Base-by-base conservation (phyloP, 2,329 filamentous ascomycete genomes). In the Botryotinia convoluta region DNA sequence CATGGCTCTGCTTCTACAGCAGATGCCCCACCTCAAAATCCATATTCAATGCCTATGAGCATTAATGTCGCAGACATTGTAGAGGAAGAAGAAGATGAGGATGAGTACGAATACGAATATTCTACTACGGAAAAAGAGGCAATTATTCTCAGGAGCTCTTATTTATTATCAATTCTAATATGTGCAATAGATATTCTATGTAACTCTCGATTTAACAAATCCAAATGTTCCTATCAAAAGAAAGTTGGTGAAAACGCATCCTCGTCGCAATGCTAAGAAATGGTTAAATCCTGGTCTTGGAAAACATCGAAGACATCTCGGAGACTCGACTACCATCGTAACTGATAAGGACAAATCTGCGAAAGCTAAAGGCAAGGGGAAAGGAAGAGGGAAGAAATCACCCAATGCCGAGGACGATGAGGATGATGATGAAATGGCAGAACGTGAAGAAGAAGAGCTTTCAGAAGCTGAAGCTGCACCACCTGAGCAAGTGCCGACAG, bases 21-120 rank as follows among this genome's bases (percentile, higher is more conserved):
- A 44, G 64, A 65, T 76, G 75, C 75, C 76, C 77, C 76, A 61
- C 77, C 74, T 74, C 62, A 72, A 61, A 54, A 76, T 63, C 37
- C 57, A 51, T 39, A 72, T 54, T 51, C 61, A 48, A 45, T 62
- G 54, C 39, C 72, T 65, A 75, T 74, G 63, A 48, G 60, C 54
- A 61, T 63, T 22, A 22, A 70, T 69, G 39, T 60, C 22, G 57
- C 54, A 44, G 29, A 64, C 22, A 61, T 35, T 75, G 64, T 71
- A 16, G 75, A 75, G 54, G 61, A 59, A 16, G 84, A 89, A 74
- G 87, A 91, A 67, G 87, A 90, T 22, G 88, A 90, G 1, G 37
- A 63, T 22, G 61, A 63, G 4, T 91, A 88, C 88, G 89, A 91
- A 78, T 91, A 91, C 76, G 89, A 91, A 76, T 91, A 91, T 78